phyloP scores from a whole-genome alignment of 345 rosid genomes.

The Schrenkiella parvula region DNA sequence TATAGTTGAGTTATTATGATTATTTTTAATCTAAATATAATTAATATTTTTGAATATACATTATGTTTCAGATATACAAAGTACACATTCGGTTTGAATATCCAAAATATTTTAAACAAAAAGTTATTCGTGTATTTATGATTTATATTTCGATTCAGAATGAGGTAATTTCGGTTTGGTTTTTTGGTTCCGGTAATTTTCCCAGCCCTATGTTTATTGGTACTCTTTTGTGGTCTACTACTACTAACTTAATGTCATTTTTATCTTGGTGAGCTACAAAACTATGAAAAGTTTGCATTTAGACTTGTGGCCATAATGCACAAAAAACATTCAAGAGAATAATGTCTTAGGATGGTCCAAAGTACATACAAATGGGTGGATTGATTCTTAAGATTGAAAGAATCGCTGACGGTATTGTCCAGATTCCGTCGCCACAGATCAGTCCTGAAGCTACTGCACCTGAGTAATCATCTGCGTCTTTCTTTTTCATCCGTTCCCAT shows the following conservation, averaged over 20 bases:
- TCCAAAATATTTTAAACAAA: no score
- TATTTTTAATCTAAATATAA: no score
- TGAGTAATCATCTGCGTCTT: conserved; percentile 24
- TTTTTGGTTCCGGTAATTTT: no score
- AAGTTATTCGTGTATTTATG: no score
- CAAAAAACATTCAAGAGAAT: background rate
- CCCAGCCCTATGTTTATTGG: no score
- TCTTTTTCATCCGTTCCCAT: conserved; percentile 34
- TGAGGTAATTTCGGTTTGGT: no score
- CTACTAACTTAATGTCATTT: background rate
- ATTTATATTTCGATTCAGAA: no score
- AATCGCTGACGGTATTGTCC: conserved; percentile 32
- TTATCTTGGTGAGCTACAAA: background rate
- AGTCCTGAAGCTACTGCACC: conserved; percentile 42
- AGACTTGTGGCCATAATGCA: background rate
- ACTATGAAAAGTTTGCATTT: background rate
- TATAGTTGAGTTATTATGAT: no score
- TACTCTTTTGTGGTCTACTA: background rate
- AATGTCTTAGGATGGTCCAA: conserved; percentile 16
- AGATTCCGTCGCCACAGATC: conserved; percentile 42
- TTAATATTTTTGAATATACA: no score
- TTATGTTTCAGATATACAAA: no score
- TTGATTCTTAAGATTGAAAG: conserved; percentile 37
- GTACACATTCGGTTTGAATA: no score
- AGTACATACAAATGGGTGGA: conserved; percentile 49